These are phyloP conservation scores for Leccinellum albellum DNA, from an alignment of 768 basidiomycete genomes.

Conservation along the genomic window DNA sequence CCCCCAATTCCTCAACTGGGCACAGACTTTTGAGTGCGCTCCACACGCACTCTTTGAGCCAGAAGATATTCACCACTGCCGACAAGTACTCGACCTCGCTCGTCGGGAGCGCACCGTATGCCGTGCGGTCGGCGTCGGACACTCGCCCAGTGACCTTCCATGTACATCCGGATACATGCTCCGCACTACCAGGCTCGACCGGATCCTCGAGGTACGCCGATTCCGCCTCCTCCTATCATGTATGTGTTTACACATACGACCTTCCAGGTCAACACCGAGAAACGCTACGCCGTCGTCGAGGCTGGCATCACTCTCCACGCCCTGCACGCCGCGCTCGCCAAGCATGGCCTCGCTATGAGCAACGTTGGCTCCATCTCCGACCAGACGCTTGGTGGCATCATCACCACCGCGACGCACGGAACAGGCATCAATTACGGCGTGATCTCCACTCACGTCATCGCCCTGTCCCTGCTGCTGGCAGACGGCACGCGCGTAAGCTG, in stretches of 20 bases:
- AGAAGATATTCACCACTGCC: conserved; percentile 61
- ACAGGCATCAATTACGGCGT: conserved; percentile 77
- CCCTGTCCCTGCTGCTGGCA: conserved; percentile 73
- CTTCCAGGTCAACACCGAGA: conserved; percentile 64
- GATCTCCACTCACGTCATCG: conserved; percentile 76
- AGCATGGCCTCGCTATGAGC: conserved; percentile 75
- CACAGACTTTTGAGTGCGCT: conserved; percentile 64
- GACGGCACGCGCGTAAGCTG: conserved; percentile 68
- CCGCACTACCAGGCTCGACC: conserved; percentile 67
- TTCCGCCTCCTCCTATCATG: neutral
- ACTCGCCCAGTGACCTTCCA: conserved; percentile 90
- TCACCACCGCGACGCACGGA: conserved; percentile 95
- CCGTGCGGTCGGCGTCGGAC: conserved; percentile 85
- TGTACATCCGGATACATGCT: conserved; percentile 89
- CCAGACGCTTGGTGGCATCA: conserved; percentile 87
- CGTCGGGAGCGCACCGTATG: conserved; percentile 65
- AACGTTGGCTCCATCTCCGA: conserved; percentile 96
- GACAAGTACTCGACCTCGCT: conserved; percentile 76
- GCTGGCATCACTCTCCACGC: conserved; percentile 75
- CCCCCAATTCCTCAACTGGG: conserved; percentile 77
- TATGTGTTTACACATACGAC: neutral
- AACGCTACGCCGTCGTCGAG: conserved; percentile 64
- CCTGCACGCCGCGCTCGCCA: conserved; percentile 65
- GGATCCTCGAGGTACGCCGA: conserved; percentile 68
- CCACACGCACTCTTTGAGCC: conserved; percentile 79